Evolutionary conservation across 1,284 basidiomycete genomes (phyloP), one percentile per base, ranked within the genome.

Genomic region (Kwoniella shivajii): DNA sequence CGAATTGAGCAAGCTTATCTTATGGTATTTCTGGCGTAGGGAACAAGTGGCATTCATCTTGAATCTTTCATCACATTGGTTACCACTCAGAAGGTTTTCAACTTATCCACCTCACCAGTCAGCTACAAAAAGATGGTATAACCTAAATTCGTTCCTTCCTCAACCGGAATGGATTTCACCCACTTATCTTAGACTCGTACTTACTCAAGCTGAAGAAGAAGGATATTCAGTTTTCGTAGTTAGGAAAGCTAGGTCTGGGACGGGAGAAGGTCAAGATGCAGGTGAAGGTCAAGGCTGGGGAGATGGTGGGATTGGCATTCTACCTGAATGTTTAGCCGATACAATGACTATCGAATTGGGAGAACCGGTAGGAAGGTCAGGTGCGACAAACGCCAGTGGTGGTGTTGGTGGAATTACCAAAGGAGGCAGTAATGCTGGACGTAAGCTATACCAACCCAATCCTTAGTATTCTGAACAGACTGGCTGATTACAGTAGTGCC

Each of bases 151-250:
- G 9, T 88, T 84, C 69, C 80, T 87, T 16, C 62, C 80, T 22
- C 69, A 78, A 11, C 91, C 93, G 5, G 85, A 90, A 74, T 92
- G 90, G 88, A 84, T 97, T 42, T 84, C 88, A 24, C 87, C 85
- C 60, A 84, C 86, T 1, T 93, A 92, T 76, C 84, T 97, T 2
- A 85, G 86, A 51, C 88, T 95, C 85, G 85, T 91, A 42, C 79
- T 97, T 37, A 85, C 89, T 54, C 90, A 95, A 76, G 89, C 91
- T 14, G 92, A 95, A 74, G 73, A 82, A 31, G 88, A 93, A 73
- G 92, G 92, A 0, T 96, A 95, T 76, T 92, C 90, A 18, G 88
- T 92, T 22, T 96, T 96, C 66, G 89, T 82, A 4, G 85, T 95
- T 0, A 79, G 83, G 11, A 63, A 62, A 41, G 63, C 67, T 1